Base-by-base conservation (phyloP, 495 filamentous ascomycete genomes). In the Penicillium herquei region DNA sequence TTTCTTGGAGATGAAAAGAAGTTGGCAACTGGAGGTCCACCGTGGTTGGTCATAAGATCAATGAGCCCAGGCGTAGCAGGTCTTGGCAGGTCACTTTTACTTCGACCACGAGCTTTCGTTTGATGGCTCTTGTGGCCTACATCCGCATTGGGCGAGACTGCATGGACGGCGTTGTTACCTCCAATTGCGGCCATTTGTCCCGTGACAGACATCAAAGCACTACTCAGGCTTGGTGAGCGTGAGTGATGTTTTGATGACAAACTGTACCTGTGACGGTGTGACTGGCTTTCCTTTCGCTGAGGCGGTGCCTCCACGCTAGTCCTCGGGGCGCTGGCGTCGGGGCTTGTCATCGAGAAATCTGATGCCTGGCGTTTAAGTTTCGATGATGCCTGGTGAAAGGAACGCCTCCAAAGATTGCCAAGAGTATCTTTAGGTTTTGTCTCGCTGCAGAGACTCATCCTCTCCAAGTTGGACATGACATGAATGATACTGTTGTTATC, bases 31-130 rank as follows among this genome's bases (percentile, higher is more conserved):
- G 77, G 78, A 0, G 77, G 78, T 4, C 78, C 78, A 40, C 76
- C 77, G 48, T 78, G 73, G 39, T 59, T 77, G 11, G 68, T 77
- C 75, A 78, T 80, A 21, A 81, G 63, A 35, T 77, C 71, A 7
- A 75, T 59, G 14, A 81, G 52, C 6, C 75, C 77, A 9, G 70
- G 71, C 30, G 58, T 66, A 30, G 74, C 65, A 12, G 74, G 67
- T 53, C 71, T 78, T 5, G 83, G 75, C 30, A 91, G 58, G 52
- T 96, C 92, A 57, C 90, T 94, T 64, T 81, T 86, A 73, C 89
- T 93, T 63, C 91, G 79, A 6, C 72, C 75, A 39, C 91, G 86
- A 42, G 73, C 80, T 45, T 86, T 76, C 9, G 77, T 64, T 47
- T 78, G 77, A 33, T 84, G 61, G 45, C 70, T 69, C 37, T 81